Evolutionary conservation across 1,284 basidiomycete species (phyloP).

Genomic region (Ganoderma boninense): DNA sequence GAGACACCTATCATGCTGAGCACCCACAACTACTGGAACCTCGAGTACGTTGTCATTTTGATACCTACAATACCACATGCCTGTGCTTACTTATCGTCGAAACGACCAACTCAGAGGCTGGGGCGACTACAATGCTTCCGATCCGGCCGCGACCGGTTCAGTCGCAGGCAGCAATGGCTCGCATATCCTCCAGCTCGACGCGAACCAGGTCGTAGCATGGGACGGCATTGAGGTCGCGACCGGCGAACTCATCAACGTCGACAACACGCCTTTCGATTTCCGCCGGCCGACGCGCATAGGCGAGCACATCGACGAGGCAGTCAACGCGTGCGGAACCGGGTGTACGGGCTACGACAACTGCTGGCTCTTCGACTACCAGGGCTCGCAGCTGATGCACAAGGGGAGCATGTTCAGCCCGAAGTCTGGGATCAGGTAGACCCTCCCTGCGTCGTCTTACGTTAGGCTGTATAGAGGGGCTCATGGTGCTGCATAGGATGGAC

Average conservation of each 20-base stretch:
- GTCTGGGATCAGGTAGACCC: background rate
- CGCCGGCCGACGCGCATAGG: conserved; percentile 2
- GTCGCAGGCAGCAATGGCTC: background rate
- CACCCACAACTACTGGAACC: conserved; percentile 9
- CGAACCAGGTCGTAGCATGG: background rate
- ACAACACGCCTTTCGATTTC: conserved; percentile 1
- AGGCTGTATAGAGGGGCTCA: background rate
- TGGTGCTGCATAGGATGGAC: background rate
- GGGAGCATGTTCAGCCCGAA: conserved; percentile 1
- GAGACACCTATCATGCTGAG: conserved; percentile 7
- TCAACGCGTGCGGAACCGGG: conserved; percentile 3
- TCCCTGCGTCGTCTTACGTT: background rate
- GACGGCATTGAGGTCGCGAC: conserved; percentile 7
- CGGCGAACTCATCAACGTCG: background rate
- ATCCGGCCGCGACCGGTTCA: conserved; percentile 4
- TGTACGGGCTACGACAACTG: conserved; percentile 5
- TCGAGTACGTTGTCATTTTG: background rate
- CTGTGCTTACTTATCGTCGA: background rate
- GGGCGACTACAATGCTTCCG: conserved; percentile 5
- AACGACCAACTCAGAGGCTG: background rate
- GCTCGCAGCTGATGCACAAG: background rate
- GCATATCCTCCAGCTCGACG: conserved; percentile 4
- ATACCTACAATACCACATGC: background rate
- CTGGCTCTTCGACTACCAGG: conserved; percentile 7
- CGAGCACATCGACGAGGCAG: background rate